Percentiles rank a stretch among this genome's conserved stretches.
Evolutionary conservation across 257 asterid genomes (phyloP).

Genomic region (Echium plantagineum): DNA sequence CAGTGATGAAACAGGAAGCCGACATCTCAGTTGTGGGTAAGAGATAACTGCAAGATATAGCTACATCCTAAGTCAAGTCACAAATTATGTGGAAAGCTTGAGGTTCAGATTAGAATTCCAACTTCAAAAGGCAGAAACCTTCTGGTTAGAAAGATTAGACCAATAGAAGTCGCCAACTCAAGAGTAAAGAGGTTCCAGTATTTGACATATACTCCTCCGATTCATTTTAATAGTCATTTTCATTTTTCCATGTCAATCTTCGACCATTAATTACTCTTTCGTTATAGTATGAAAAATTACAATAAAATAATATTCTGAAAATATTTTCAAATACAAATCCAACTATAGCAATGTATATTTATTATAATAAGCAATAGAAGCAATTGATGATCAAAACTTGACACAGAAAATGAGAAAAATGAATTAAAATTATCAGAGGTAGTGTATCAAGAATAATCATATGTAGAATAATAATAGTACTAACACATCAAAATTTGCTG

Average conservation of each 20-base stretch:
- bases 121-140: background rate
- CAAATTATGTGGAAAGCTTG: background rate
- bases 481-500: background rate
- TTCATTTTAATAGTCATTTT: no score
- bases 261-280: no score
- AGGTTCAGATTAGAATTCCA: background rate
- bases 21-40: background rate
- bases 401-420: no score
- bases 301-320: no score
- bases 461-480: no score
- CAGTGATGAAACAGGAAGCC: background rate
- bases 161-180: background rate
- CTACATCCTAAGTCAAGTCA: background rate
- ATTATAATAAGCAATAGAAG: no score
- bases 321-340: no score
- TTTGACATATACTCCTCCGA: background rate
- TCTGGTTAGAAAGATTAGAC: background rate
- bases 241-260: no score
- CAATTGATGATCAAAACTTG: no score
- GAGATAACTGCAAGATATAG: background rate
- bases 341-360: no score
- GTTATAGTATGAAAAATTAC: no score
- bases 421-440: no score
- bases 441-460: background rate
- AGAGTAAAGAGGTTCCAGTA: background rate